Conservation (phyloP, 2,329 filamentous ascomycete species). For the Lachnellula arida region DNA sequence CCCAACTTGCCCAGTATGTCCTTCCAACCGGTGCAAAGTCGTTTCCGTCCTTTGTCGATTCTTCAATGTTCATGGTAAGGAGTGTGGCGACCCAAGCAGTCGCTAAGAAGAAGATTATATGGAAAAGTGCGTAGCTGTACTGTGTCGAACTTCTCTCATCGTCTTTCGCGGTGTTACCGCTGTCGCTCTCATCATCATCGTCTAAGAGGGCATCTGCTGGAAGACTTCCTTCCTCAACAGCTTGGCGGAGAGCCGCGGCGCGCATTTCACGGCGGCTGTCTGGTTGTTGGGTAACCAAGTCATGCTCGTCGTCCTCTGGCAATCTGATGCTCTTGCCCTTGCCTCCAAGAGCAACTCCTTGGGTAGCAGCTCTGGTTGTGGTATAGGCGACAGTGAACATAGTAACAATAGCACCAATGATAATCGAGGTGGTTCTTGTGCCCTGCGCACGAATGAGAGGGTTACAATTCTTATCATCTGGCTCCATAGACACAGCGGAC, state of each 20-base stretch:
- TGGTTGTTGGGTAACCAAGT: conserved; percentile 82
- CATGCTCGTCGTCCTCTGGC: conserved; percentile 75
- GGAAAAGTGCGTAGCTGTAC: conserved; percentile 95
- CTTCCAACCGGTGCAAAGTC: conserved; percentile 90
- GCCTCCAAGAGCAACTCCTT: conserved; percentile 71
- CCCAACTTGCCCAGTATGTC: conserved; percentile 97
- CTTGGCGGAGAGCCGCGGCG: conserved; percentile 81
- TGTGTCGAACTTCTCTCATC: conserved; percentile 87
- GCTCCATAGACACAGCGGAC: conserved; percentile 98
- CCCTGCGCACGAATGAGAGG: conserved; percentile 81
- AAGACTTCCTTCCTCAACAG: conserved; percentile 86
- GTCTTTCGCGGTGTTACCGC: conserved; percentile 62
- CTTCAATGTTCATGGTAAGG: conserved; percentile 72
- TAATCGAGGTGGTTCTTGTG: conserved; percentile 82
- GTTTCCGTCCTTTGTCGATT: conserved; percentile 58
- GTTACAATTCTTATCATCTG: conserved; percentile 91
- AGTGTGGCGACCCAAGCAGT: conserved; percentile 95
- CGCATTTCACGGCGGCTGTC: conserved; percentile 80
- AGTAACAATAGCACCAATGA: conserved; percentile 90
- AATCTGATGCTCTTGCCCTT: conserved; percentile 56
- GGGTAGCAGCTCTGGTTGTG: conserved; percentile 91
- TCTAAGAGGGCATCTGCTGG: conserved; percentile 84
- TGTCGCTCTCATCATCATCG: conserved; percentile 59
- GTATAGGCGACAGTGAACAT: conserved; percentile 98
- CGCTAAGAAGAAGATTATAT: conserved; percentile 94